Base-by-base conservation (phyloP, 2,329 filamentous ascomycete species). In the Xylaria sp. region DNA sequence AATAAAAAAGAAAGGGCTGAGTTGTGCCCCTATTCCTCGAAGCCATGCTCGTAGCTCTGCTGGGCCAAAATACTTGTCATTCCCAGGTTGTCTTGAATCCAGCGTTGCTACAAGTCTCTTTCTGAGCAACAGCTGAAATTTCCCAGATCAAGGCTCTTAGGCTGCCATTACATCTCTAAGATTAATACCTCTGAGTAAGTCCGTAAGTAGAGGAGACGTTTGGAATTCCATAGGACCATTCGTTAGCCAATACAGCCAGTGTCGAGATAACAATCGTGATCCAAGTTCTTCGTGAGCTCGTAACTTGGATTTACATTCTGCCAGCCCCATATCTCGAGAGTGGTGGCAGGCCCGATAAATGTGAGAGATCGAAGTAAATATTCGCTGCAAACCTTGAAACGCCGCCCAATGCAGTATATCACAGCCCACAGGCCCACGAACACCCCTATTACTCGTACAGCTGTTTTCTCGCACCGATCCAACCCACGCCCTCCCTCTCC, bases 381-480 rank as follows among this genome's bases (percentile, higher is more conserved):
- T 65, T 63, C 51, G 46, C 61, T 31, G 58, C 62, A 75, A 71
- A 33, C 54, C 23, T 65, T 59, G 36, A 59, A 75, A 77, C 76
- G 75, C 76, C 76, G 55, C 68, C 74, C 74, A 74, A 77, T 77
- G 76, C 75, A 75, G 39, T 58, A 60, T 64, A n/a, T 65, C 25
- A 65, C 33, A 59, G 5, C 41, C 48, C 66, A 43, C 46, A n/a
- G 20, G 9, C 55, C 43, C 33, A 13, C 23, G 5, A 54, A 25
- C 6, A 28, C 15, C 43, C 13, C 23, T 60, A 36, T 61, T 60
- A 62, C 7, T 68, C 57, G 51, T 71, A 69, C 61, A 63, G 7
- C 31, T n/a, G 10, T 33, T 5, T 10, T 55, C 20, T 20, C 23
- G 12, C 28, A 9, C 28, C 10, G 12, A 25, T 56, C 23, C 8